phyloP scores from a whole-genome alignment of 2,329 filamentous ascomycete species.

The Zarea fungicola region DNA sequence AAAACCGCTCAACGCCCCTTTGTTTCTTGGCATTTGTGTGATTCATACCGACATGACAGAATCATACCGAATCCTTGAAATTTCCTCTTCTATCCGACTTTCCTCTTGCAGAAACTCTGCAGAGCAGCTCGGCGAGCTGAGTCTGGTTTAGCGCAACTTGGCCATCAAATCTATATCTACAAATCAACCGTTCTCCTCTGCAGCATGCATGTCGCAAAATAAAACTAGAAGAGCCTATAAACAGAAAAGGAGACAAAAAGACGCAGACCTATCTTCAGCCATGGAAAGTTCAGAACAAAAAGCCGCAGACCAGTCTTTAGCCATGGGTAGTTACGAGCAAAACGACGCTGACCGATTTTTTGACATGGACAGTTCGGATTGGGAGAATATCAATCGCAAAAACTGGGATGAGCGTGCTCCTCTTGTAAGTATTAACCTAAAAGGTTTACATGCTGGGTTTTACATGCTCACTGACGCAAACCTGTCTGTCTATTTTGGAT shows the following conservation, averaged over 20 bases:
- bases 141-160: background rate
- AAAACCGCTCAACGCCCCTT: background rate
- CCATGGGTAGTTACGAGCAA: no score
- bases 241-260: no score
- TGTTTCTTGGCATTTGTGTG: background rate
- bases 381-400: constrained; percentile 12
- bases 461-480: no score
- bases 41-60: constrained; percentile 1
- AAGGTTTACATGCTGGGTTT: no score
- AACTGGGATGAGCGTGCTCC: constrained; percentile 16
- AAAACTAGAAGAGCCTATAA: no score
- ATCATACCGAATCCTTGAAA: no score
- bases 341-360: no score
- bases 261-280: no score
- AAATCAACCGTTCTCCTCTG: background rate
- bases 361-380: constrained; percentile 12
- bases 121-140: constrained; percentile 1
- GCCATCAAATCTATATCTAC: background rate
- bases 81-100: background rate
- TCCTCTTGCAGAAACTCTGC: background rate
- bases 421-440: constrained; percentile 15
- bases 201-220: no score
- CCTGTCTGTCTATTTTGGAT: no score
- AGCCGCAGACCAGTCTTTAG: no score
- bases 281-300: no score